Evolutionary conservation across 441 rosid species (phyloP).

Genomic region (Rhodomyrtus psidioides): DNA sequence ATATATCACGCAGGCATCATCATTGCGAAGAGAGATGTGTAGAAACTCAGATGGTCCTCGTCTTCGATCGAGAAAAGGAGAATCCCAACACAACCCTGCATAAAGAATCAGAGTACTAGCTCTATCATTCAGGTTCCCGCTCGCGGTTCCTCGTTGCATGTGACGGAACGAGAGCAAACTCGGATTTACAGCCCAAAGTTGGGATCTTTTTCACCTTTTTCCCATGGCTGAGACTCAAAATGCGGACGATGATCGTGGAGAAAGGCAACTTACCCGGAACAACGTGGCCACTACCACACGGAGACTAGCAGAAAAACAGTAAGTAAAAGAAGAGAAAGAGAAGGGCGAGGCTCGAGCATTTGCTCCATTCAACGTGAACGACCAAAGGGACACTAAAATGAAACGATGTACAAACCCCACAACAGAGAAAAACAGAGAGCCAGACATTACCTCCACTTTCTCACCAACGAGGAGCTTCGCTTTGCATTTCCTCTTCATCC

Average conservation of each 20-base stretch:
- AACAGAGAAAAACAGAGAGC: not conserved
- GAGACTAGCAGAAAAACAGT: not conserved
- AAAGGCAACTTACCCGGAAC: not conserved
- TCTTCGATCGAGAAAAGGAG: not conserved
- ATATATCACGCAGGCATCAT: not conserved
- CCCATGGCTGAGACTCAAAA: not conserved
- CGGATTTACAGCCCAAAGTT: not conserved
- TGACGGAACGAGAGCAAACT: not conserved
- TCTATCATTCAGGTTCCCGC: not conserved
- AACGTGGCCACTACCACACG: not conserved
- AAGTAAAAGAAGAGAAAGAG: not conserved
- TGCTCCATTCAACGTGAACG: not conserved
- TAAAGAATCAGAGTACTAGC: not conserved
- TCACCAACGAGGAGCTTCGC: constrained; percentile 23
- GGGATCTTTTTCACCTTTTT: not conserved
- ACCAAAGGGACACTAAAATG: not conserved
- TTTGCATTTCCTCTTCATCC: not conserved
- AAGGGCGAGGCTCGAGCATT: not conserved
- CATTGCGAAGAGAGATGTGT: not conserved
- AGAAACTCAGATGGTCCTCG: not conserved
- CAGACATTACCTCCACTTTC: constrained; percentile 27
- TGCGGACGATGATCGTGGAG: not conserved
- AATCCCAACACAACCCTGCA: not conserved
- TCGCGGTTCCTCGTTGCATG: not conserved
- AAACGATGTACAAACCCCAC: not conserved